A percentile compares a stretch with the other conserved stretches of the same genome.
These are phyloP conservation scores for Colletotrichum sidae DNA, from an alignment of 2,329 filamentous ascomycete species.

Conservation along the genomic window DNA sequence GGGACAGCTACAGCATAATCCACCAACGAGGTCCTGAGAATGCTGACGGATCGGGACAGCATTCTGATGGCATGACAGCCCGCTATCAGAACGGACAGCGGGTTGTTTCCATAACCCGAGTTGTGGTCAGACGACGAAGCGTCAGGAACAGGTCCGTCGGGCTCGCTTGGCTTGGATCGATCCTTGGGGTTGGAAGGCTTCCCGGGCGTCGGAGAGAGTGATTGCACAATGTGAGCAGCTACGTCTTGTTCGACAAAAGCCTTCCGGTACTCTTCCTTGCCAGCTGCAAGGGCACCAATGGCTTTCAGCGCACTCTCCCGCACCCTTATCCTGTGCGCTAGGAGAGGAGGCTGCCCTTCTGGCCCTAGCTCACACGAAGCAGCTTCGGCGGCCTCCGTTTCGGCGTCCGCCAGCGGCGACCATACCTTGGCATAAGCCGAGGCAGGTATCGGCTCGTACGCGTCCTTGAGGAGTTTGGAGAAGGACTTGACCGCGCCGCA, in stretches of 20 bases:
- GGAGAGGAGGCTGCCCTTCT: slow-evolving; percentile 68
- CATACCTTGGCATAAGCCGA: slow-evolving; percentile 48
- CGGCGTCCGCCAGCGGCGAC: slow-evolving; percentile 52
- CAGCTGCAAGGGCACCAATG: slow-evolving; percentile 82
- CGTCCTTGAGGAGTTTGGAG: slow-evolving; percentile 61
- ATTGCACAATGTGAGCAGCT: slow-evolving; percentile 85
- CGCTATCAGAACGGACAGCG: slow-evolving; percentile 81
- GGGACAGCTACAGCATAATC: slow-evolving; percentile 86
- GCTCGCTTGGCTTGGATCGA: slow-evolving; percentile 51
- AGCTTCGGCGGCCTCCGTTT: slow-evolving; percentile 46
- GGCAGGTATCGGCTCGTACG: slow-evolving; percentile 59
- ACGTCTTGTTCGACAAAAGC: slow-evolving; percentile 84
- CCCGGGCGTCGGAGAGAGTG: slow-evolving; percentile 69
- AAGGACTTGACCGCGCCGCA: slow-evolving; percentile 60
- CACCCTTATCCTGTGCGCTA: slow-evolving; percentile 78
- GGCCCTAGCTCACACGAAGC: slow-evolving; percentile 65
- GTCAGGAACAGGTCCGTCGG: slow-evolving; percentile 45
- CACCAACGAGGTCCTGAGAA: slow-evolving; percentile 86
- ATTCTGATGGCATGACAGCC: slow-evolving; percentile 86
- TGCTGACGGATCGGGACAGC: slow-evolving; percentile 85
- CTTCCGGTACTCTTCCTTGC: slow-evolving; percentile 87
- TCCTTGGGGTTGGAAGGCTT: slow-evolving; percentile 61
- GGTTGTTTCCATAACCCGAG: slow-evolving; percentile 76
- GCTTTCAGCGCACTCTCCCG: slow-evolving; percentile 83
- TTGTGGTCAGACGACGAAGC: slow-evolving; percentile 44